Evolutionary conservation across 768 basidiomycete species (phyloP).

Genomic region (Termitomyces sp.): DNA sequence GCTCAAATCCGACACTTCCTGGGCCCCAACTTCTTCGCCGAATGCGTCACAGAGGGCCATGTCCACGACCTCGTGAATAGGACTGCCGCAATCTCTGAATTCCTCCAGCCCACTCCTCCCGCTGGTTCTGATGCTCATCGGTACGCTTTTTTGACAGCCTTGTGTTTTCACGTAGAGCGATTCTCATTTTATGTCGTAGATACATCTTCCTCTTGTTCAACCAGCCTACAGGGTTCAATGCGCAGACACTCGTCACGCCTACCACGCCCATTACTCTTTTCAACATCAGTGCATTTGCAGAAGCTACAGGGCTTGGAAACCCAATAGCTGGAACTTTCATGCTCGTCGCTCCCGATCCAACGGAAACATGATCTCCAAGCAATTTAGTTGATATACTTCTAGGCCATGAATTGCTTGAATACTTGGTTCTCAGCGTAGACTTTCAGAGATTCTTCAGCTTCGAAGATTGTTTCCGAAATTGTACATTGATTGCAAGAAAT

Average conservation of each 20-base stretch:
- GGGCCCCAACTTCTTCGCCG: constrained; percentile 31
- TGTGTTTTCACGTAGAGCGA: neutral
- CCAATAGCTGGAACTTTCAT: constrained; percentile 48
- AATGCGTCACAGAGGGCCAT: neutral
- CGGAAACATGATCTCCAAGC: neutral
- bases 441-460: too few relatives aligned
- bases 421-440: too few relatives aligned
- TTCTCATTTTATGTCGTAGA: constrained; percentile 17
- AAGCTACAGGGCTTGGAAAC: constrained; percentile 33
- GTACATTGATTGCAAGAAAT: too few relatives aligned
- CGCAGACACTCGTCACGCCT: constrained; percentile 34
- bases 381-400: neutral
- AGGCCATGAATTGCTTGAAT: neutral
- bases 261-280: constrained; percentile 29
- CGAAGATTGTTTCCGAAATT: too few relatives aligned
- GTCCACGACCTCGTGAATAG: constrained; percentile 23
- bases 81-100: constrained; percentile 37
- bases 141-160: constrained; percentile 16
- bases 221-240: constrained; percentile 35
- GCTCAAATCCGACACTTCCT: constrained; percentile 47
- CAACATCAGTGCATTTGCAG: constrained; percentile 21
- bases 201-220: constrained; percentile 30
- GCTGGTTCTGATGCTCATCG: constrained; percentile 38
- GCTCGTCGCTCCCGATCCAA: constrained; percentile 30
- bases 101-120: constrained; percentile 35